Percentiles rank a stretch among this genome's conserved stretches.
These are phyloP conservation scores for Xylariaceae sp. DNA, from an alignment of 2,329 filamentous ascomycete genomes.

Conservation along the genomic window DNA sequence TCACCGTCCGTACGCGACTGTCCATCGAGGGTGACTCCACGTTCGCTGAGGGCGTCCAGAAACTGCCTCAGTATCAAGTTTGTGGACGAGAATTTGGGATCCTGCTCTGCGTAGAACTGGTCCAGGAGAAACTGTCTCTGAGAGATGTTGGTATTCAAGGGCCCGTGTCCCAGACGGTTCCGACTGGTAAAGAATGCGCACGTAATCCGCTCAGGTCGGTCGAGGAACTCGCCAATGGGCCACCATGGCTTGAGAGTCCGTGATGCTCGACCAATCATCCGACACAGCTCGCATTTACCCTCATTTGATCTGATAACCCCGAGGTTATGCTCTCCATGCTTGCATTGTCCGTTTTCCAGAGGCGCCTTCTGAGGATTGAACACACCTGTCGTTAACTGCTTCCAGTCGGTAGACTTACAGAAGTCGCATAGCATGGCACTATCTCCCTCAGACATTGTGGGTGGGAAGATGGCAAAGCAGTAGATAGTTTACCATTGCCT, in stretches of 20 bases:
- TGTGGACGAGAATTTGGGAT: conserved; percentile 4
- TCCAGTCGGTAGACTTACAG: conserved; percentile 15
- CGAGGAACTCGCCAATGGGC: conserved; percentile 14
- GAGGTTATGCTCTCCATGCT: conserved; percentile 16
- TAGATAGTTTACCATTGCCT: not conserved
- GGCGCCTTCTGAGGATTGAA: conserved; percentile 7
- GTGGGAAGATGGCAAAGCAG: no score
- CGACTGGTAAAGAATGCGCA: conserved; percentile 15
- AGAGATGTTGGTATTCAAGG: conserved; percentile 5
- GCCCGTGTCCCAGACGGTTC: conserved; percentile 13
- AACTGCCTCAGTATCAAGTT: conserved; percentile 4
- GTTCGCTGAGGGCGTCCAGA: conserved; percentile 5
- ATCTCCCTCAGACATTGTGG: no score
- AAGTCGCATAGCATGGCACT: conserved; percentile 10
- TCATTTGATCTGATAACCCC: conserved; percentile 8
- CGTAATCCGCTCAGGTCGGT: conserved; percentile 13
- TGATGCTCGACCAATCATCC: conserved; percentile 9
- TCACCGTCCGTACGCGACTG: not conserved
- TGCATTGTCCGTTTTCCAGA: conserved; percentile 6
- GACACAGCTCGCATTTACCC: conserved; percentile 11
- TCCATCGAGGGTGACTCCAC: not conserved
- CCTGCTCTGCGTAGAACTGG: not conserved
- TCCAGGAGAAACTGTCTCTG: conserved; percentile 7
- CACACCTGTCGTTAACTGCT: conserved; percentile 9
- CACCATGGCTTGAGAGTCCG: conserved; percentile 10